Percentiles rank a stretch among this genome's conserved stretches.
Evolutionary conservation across 768 basidiomycete species (phyloP).

Genomic region (Vararia minispora): DNA sequence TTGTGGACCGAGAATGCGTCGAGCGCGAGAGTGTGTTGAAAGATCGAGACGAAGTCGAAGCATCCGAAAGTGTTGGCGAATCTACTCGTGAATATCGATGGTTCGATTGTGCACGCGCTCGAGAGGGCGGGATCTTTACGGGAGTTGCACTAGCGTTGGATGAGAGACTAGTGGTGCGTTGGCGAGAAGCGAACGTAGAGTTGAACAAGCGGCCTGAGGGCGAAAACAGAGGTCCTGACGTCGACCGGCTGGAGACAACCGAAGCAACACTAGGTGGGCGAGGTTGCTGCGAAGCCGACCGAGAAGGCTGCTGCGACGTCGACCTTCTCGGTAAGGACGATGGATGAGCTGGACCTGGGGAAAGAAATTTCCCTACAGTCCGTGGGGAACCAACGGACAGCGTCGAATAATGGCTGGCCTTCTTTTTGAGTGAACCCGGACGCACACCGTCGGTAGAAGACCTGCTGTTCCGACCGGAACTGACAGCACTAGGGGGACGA

Average conservation of each 20-base stretch:
- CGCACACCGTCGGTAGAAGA: conserved; percentile 26
- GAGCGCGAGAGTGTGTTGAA: conserved; percentile 33
- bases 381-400: conserved; percentile 27
- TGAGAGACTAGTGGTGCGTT: conserved; percentile 59
- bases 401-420: conserved; percentile 26
- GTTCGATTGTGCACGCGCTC: conserved; percentile 32
- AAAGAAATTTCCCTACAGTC: too few species aligned
- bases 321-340: conserved; percentile 34
- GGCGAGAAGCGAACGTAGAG: conserved; percentile 77
- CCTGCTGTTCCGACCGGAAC: conserved; percentile 52
- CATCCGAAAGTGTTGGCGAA: conserved; percentile 58
- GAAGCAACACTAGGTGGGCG: conserved; percentile 54
- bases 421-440: conserved; percentile 16
- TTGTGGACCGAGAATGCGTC: conserved; percentile 32
- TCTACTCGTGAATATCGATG: conserved; percentile 28
- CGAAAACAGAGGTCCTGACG: conserved; percentile 52
- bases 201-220: conserved; percentile 33
- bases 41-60: conserved; percentile 39
- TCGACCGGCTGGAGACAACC: conserved; percentile 42
- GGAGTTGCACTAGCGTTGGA: conserved; percentile 29
- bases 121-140: conserved; percentile 21
- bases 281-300: conserved; percentile 28
- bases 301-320: conserved; percentile 39
- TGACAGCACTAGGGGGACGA: conserved; percentile 52
- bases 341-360: conserved; percentile 35